phyloP scores from a whole-genome alignment of 257 asterid species.

The Solanum verrucosum region DNA sequence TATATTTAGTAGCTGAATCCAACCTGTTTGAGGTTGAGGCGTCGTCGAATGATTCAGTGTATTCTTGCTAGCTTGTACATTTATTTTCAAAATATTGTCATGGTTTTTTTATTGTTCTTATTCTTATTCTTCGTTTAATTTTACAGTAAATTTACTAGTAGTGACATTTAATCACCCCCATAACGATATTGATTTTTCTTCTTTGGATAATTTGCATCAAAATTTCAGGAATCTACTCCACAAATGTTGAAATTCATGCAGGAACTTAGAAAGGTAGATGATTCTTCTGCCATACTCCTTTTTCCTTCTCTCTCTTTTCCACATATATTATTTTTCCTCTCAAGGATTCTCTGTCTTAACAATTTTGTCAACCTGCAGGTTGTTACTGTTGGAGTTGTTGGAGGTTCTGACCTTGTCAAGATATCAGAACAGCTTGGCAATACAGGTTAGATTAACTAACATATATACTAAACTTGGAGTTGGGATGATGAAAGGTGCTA shows the following conservation, averaged over 20 bases:
- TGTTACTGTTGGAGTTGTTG: conserved; percentile 83
- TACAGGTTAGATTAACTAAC: conserved; percentile 35
- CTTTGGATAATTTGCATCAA: not conserved
- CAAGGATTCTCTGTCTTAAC: not conserved
- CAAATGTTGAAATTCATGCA: conserved; percentile 71
- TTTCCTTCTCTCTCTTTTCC: not conserved
- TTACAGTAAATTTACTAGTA: not conserved
- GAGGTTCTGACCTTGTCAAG: conserved; percentile 96
- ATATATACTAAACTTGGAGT: not conserved
- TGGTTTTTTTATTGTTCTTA: too few relatives aligned
- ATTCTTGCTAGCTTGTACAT: not conserved
- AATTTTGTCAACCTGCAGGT: conserved; percentile 31
- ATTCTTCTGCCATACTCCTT: not conserved
- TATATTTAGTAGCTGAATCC: too few relatives aligned
- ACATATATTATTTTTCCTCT: not conserved
- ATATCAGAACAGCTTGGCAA: conserved; percentile 93
- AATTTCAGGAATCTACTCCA: conserved; percentile 54
- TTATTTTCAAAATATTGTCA: too few relatives aligned
- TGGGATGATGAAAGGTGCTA: not conserved
- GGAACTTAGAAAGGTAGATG: conserved; percentile 60
- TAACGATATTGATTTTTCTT: not conserved
- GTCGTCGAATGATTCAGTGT: not conserved
- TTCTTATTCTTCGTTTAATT: too few relatives aligned
- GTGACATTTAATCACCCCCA: not conserved
- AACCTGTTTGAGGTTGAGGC: too few relatives aligned